Evolutionary conservation across 2,329 filamentous ascomycete genomes (phyloP).

Genomic region (Stemphylium vesicarium): DNA sequence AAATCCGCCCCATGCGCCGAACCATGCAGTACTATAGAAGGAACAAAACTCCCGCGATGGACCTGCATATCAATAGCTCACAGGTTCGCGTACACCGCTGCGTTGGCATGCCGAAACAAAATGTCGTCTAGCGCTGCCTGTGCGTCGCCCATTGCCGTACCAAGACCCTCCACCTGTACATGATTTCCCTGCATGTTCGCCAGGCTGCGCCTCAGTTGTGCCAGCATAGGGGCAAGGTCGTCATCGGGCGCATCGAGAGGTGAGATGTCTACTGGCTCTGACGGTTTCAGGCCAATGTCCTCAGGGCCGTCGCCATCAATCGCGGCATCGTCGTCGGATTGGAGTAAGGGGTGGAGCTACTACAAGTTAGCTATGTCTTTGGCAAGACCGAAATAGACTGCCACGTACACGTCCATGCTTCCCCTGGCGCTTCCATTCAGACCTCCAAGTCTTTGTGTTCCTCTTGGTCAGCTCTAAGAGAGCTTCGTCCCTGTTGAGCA

Average conservation of each 20-base stretch:
- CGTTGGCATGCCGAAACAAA: conserved; percentile 40
- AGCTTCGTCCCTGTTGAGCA: conserved; percentile 37
- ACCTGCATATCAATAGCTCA: conserved; percentile 41
- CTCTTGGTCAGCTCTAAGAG: conserved; percentile 37
- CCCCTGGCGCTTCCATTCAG: conserved; percentile 41
- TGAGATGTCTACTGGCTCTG: conserved; percentile 20
- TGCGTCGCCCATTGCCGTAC: conserved; percentile 37
- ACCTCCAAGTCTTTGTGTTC: conserved; percentile 37
- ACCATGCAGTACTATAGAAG: conserved; percentile 27
- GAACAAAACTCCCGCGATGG: conserved; percentile 19
- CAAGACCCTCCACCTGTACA: conserved; percentile 45
- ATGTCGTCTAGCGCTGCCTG: conserved; percentile 44
- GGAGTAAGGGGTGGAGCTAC: conserved; percentile 46
- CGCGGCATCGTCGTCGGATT: conserved; percentile 20
- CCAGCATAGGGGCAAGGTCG: conserved; percentile 43
- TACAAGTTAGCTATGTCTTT: conserved; percentile 23
- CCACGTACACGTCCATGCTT: conserved; percentile 36
- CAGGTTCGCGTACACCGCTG: conserved; percentile 41
- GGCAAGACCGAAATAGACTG: conserved; percentile 10
- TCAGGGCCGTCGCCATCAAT: conserved; percentile 37
- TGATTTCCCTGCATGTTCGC: conserved; percentile 49
- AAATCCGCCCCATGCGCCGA: conserved; percentile 22
- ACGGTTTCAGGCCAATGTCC: conserved; percentile 37
- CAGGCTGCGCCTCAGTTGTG: conserved; percentile 47
- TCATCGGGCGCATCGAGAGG: conserved; percentile 39